Evolutionary conservation across 345 rosid genomes (phyloP), one percentile per base, ranked within the genome.

Genomic region (Psidium friedrichsthalianum): DNA sequence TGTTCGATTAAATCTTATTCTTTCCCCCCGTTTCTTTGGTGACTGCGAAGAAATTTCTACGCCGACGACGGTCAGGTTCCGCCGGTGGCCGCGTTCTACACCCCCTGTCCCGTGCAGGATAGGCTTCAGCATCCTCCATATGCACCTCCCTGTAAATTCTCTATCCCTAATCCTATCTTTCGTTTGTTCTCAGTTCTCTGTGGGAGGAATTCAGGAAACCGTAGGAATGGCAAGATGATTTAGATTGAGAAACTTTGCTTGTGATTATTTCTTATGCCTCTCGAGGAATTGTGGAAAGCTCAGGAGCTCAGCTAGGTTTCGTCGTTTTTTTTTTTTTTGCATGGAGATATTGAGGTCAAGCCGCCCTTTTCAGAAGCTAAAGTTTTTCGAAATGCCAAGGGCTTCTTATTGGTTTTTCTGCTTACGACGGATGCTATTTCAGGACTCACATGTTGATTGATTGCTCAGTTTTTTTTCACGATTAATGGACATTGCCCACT

Each of bases 91-190:
- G 91, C 87, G 15, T 92, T 88, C 82, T 88, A 87, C 83, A 87
- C 55, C 86, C 59, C 92, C 11, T 36, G 87, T 21, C 89, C 86
- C 85, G 86, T 94, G 74, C 95, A 89, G 59, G 94, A 94, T 84
- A 94, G 90, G 82, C 91, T 95, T 85, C 96, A 93, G 56, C 98
- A 96, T 89, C 95, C 96, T 91, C 97, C 98, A 2, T 95, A 95
- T 78, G 85, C 91, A 40, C 98, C 97, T 91, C 95, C 98, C 11
- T 94, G 98, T 96, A 93, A 87, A 85, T 83, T 83, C 87, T 51
- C 22, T 27, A 51, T 27, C 59, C 51, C 83, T 56, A 58, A 49
- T 57, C 20, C 80, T 6, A 6, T 64, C 42, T 74, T 52, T 56
- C 14, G 47, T 27, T 84, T 53, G 32, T 22, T 58, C 5, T 13